Evolutionary conservation across 257 asterid genomes (phyloP).

Genomic region (Petunia axillaris): DNA sequence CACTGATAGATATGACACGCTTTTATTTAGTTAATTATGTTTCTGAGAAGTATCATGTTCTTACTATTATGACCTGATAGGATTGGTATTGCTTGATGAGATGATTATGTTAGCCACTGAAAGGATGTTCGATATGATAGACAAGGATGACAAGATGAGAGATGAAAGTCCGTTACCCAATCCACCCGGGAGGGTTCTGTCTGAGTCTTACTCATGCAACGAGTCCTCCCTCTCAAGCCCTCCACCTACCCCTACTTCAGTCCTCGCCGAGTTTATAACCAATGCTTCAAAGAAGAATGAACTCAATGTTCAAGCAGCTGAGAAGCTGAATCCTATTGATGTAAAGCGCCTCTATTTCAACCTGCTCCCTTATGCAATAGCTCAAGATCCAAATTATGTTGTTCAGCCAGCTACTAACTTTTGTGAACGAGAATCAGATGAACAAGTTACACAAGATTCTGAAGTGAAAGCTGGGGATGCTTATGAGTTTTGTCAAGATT

Average conservation of each 20-base stretch:
- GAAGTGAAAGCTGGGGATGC: conserved; percentile 29
- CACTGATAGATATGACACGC: background rate
- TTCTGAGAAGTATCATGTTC: too few relatives aligned
- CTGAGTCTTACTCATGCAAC: conserved; percentile 36
- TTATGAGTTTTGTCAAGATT: conserved; percentile 4
- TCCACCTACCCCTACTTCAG: conserved; percentile 91
- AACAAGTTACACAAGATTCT: conserved; percentile 26
- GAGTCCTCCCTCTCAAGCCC: conserved; percentile 30
- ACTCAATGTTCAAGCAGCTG: conserved; percentile 59
- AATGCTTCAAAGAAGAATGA: conserved; percentile 33
- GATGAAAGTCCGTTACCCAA: conserved; percentile 39
- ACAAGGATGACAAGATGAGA: conserved; percentile 44
- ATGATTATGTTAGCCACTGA: conserved; percentile 67
- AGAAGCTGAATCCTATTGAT: conserved; percentile 77
- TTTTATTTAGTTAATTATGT: background rate
- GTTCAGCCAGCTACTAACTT: conserved; percentile 34
- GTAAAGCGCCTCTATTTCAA: conserved; percentile 71
- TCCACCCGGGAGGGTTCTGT: conserved; percentile 47
- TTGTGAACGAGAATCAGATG: conserved; percentile 21
- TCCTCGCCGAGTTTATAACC: conserved; percentile 51
- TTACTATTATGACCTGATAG: conserved; percentile 33
- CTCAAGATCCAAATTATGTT: conserved; percentile 46
- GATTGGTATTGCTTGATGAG: conserved; percentile 69
- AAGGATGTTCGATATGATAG: conserved; percentile 48
- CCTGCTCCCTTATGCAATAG: conserved; percentile 57